A percentile compares a stretch with the other conserved stretches of the same genome.
Conservation (phyloP, 2,329 filamentous ascomycete species). For the Penicillium sp. region DNA sequence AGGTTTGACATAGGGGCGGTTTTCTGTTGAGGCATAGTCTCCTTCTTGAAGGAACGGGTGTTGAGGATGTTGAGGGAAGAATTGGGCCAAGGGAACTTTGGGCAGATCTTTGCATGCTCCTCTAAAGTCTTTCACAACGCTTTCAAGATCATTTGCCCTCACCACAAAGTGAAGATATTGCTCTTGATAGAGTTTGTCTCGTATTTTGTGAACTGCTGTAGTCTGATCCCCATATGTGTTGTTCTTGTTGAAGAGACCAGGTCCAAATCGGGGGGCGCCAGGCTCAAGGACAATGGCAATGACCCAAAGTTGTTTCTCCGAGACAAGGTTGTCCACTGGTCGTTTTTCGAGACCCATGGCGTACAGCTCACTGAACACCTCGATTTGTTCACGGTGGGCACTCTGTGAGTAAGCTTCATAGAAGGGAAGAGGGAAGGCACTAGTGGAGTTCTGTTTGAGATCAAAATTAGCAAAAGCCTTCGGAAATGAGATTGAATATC, state of each 20-base stretch:
- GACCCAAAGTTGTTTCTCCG: neutral
- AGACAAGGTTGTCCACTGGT: neutral
- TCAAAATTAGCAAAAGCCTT: no score
- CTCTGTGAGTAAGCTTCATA: neutral
- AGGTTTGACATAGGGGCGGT: no score
- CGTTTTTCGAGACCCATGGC: neutral
- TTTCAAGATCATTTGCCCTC: neutral
- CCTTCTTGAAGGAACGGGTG: neutral
- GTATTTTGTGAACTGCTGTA: neutral
- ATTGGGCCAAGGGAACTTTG: no score
- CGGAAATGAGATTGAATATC: no score
- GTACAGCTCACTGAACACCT: neutral
- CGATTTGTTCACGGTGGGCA: neutral
- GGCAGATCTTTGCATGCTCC: neutral
- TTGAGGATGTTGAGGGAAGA: no score
- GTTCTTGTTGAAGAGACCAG: neutral
- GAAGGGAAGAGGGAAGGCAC: neutral
- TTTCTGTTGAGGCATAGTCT: neutral
- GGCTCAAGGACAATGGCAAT: neutral
- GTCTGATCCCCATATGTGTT: neutral
- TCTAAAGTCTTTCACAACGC: neutral
- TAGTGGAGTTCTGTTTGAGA: neutral
- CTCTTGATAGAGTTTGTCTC: neutral
- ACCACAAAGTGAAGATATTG: neutral
- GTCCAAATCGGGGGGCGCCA: neutral